Base-by-base conservation (phyloP, 345 rosid genomes). In the Rhodomyrtus tomentosa region DNA sequence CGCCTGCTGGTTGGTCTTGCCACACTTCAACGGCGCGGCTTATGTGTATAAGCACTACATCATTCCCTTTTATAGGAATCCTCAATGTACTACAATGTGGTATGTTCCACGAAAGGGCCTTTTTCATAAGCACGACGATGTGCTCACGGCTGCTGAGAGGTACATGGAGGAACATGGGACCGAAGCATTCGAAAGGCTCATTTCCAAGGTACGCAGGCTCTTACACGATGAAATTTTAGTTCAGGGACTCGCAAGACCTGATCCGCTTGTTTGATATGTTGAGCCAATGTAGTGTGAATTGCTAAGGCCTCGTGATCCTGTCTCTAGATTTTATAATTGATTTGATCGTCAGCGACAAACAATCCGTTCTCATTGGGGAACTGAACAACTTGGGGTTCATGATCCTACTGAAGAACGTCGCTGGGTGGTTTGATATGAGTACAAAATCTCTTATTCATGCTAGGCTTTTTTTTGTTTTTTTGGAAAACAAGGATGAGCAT, bases 11-110 rank as follows among this genome's bases (percentile, higher is more conserved):
- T 84, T 96, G 87, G 99, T 93, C 21, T 82, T 96, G 40, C 99
- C 99, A 49, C 92, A 95, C 56, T 89, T 96, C 92, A 96, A 90
- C 84, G 98, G 98, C 1, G 99, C 99, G 50, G 90, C 95, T 73
- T 90, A 96, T 85, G 91, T 96, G 49, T 95, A 96, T 50, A 89
- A 90, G 82, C 92, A 89, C 91, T 93, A 90, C 88, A 88, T 95
- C 79, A 92, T 98, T 81, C 96, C 96, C 36, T 84, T 93, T 89
- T 93, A 93, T 48, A 83, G 93, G 87, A 94, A 93, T 82, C 94
- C 98, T 25, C 88, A 84, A 50, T 84, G 88, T 55, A 85, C 90
- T 54, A 93, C 89, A 55, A 87, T 96, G 29, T 96, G 98, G 99
- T 95, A 96, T 82, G 90, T 95, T 3, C 99, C 98, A 0, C 89